Base-by-base conservation (phyloP, 2,329 filamentous ascomycete species). In the Fusarium sp. region DNA sequence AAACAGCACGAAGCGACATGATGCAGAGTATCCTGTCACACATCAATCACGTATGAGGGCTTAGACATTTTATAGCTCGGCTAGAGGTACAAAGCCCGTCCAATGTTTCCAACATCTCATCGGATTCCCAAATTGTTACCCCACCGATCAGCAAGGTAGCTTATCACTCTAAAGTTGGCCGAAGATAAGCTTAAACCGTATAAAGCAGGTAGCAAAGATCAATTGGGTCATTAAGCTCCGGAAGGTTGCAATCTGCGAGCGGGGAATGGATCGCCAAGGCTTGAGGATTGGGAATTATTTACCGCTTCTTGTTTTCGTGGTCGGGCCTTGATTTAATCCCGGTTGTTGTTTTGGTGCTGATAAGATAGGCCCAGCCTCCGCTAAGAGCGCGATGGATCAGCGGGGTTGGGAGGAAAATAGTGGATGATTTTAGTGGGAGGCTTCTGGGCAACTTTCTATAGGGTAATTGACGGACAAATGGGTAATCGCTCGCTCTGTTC, bases 181-280 rank as follows among this genome's bases (percentile, higher is more conserved):
- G 44, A 49, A 38, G 65, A 68, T 60, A 69, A 65, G 59, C 53
- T 64, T 60, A 71, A 65, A 32, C 68, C 59, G 8, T 64, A 57
- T 65, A 47, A 32, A 71, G 68, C 62, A 71, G 68, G 68, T 71
- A 43, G 14, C 38, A 34, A 4, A 50, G 34, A 11, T 6, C 34
- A 43, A 58, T 56, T 47, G 8, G 40, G 24, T 40, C 27, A 40
- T 25, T 51, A 52, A 59, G 51, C 58, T 24, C 47, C 20, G 30
- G 30, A 25, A 50, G 42, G 63, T 60, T 57, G 18, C 52, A 63
- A 51, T 59, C n/a, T 40, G 6, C 16, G 25, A 49, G 68, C 59
- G 63, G 68, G 63, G 63, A 49, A 64, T 22, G 47, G 46, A 20
- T 45, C 24, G 68, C 68, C 68, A 71, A 71, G 59, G 16, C 58